A percentile compares a stretch with the other conserved stretches of the same genome.
phyloP scores from a whole-genome alignment of 441 rosid genomes.

The Oxalis stricta region DNA sequence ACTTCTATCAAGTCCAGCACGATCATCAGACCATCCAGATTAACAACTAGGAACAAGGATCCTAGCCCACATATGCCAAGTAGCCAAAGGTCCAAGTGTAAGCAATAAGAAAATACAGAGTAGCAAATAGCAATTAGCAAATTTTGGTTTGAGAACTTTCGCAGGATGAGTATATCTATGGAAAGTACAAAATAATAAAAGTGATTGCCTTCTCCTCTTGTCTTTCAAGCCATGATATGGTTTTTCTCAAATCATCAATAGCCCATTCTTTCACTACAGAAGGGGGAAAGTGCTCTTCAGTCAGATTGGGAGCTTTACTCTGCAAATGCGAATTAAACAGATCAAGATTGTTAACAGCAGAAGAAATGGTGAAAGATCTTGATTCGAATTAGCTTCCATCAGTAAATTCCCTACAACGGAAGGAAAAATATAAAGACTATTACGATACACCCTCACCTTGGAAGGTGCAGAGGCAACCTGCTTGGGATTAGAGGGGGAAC shows the following conservation, averaged over 20 bases:
- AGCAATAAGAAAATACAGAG: too few relatives aligned
- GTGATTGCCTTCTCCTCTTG: conserved; percentile 67
- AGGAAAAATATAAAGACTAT: not conserved
- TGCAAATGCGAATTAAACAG: conserved; percentile 15
- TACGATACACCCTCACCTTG: conserved; percentile 27
- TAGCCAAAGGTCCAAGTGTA: too few relatives aligned
- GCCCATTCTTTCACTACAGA: conserved; percentile 70
- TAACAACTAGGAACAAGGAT: not conserved
- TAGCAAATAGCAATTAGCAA: too few relatives aligned
- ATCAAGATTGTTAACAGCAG: conserved; percentile 3
- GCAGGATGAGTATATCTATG: too few relatives aligned
- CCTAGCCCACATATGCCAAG: not conserved
- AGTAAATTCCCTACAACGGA: not conserved
- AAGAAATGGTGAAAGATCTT: not conserved
- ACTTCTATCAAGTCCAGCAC: not conserved
- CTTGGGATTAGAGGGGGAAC: conserved; percentile 23
- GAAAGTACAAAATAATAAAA: not conserved
- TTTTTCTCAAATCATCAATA: conserved; percentile 49
- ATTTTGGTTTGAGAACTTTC: too few relatives aligned
- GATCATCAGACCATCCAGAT: not conserved
- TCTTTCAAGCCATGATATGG: conserved; percentile 71
- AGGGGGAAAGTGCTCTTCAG: conserved; percentile 27
- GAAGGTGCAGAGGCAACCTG: conserved; percentile 22
- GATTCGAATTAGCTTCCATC: not conserved
- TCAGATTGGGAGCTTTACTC: conserved; percentile 20